Evolutionary conservation across 441 rosid species (phyloP), one percentile per base, ranked within the genome.

Genomic region (Pelargonium myrrhifolium): DNA sequence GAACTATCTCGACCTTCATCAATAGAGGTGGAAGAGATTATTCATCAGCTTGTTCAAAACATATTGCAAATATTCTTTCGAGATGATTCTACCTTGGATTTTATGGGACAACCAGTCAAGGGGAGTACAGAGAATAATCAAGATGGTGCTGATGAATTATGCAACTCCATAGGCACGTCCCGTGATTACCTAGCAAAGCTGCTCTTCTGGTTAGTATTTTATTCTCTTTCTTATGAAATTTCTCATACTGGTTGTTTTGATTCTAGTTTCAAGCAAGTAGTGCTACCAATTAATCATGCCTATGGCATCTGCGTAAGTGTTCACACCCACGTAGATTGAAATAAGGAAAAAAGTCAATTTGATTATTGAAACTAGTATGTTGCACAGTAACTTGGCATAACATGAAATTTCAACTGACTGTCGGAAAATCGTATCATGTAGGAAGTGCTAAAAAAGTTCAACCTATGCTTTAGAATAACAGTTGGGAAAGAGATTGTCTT

Each of bases 161-260:
- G 74, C 42, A 75, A 71, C 26, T 74, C 75, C 14, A 77, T 90
- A 21, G 83, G 78, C 82, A 83, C 89, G 49, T 85, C 90, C 18
- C 85, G 94, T 3, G 97, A 90, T 80, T 85, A 88, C 68, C 87
- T 90, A 17, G 97, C 97, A 0, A 90, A 85, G 81, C 83, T 90
- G 71, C 92, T 86, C 73, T 90, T 90, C 85, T 90, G 94, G 97
- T 90, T 67, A 11, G 21, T 55, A 18, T 17, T 66, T 31, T 42
- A 22, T 62, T 14, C 37, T 68, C 63, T 45, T 71, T 3, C 35
- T 24, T 24, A 10, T 10, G 31, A 42, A 9, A 14, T 43, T 22
- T 65, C 56, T 12, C 15, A 14, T 10, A 42, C 17, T 55, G 1
- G 11, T 55, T 42, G 11, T 5, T 40, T n/a, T 42, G 55, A 12